Evolutionary conservation across 495 filamentous ascomycete genomes (phyloP).

Genomic region (Penicillium turbatum): DNA sequence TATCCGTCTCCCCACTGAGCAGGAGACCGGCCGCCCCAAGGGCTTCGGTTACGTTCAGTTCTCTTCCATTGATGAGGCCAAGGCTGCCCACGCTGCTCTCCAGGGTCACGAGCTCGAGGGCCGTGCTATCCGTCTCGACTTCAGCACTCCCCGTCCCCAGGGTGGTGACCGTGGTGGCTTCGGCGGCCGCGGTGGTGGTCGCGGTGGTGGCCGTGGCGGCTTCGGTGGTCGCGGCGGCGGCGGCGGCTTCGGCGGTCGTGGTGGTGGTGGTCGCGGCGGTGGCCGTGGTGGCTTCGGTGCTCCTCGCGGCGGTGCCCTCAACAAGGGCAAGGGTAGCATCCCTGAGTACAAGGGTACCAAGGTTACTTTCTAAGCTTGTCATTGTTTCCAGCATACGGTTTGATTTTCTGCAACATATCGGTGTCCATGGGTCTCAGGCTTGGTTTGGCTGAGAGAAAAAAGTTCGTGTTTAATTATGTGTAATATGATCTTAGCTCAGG

Average conservation of each 20-base stretch:
- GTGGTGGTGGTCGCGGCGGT: slow-evolving; percentile 49
- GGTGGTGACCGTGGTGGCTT: slow-evolving; percentile 46
- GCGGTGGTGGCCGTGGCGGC: slow-evolving; percentile 51
- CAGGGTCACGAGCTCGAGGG: slow-evolving; percentile 73
- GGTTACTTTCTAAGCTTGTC: slow-evolving; percentile 68
- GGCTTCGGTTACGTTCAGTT: slow-evolving; percentile 94
- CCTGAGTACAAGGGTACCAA: slow-evolving; percentile 89
- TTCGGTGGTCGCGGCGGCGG: slow-evolving; percentile 50
- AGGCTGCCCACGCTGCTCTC: slow-evolving; percentile 66
- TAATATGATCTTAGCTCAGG: slow-evolving; percentile 16
- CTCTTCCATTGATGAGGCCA: slow-evolving; percentile 78
- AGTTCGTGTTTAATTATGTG: slow-evolving; percentile 18
- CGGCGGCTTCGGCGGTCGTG: slow-evolving; percentile 47
- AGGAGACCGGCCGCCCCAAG: slow-evolving; percentile 81
- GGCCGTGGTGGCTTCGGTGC: slow-evolving; percentile 53
- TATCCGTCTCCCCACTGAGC: slow-evolving; percentile 86
- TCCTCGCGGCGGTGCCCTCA: slow-evolving; percentile 37
- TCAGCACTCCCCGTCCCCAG: slow-evolving; percentile 67
- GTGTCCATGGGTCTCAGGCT: slow-evolving; percentile 15
- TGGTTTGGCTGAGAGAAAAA: slow-evolving; percentile 19
- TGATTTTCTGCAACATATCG: slow-evolving; percentile 15
- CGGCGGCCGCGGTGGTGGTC: slow-evolving; percentile 50
- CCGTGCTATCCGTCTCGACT: slow-evolving; percentile 85
- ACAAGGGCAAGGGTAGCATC: slow-evolving; percentile 68
- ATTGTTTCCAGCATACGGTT: slow-evolving; percentile 10